Conservation (phyloP, 2,329 filamentous ascomycete species). For the Mycocentrospora acerina region DNA sequence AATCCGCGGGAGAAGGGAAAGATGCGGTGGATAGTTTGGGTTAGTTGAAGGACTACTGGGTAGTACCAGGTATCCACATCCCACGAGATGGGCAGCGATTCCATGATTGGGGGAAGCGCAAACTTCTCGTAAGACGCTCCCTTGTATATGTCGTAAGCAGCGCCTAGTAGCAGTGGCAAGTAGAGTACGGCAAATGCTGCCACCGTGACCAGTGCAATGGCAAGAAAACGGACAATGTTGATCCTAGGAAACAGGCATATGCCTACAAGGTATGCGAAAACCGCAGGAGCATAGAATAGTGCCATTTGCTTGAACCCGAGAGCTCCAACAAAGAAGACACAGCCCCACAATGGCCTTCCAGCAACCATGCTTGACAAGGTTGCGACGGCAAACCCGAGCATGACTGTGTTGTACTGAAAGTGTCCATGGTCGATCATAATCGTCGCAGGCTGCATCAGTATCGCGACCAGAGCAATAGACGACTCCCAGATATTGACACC, state of each 20-base stretch:
- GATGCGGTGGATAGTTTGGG: conserved; percentile 85
- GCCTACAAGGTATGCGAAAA: conserved; percentile 89
- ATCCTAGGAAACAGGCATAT: conserved; percentile 77
- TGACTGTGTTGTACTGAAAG: conserved; percentile 98
- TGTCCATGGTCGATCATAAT: conserved; percentile 94
- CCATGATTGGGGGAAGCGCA: conserved; percentile 63
- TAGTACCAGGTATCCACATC: conserved; percentile 70
- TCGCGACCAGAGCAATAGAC: conserved; percentile 81
- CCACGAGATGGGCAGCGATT: conserved; percentile 58
- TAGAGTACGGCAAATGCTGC: conserved; percentile 74
- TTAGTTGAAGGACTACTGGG: conserved; percentile 72
- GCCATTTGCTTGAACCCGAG: conserved; percentile 99
- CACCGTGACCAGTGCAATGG: conserved; percentile 72
- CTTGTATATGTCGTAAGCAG: conserved; percentile 66
- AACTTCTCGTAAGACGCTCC: conserved; percentile 62
- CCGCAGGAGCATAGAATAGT: conserved; percentile 89
- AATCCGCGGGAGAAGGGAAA: conserved; percentile 95
- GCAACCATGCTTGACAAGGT: conserved; percentile 87
- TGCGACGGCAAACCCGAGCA: conserved; percentile 87
- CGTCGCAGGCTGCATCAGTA: conserved; percentile 87
- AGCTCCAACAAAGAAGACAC: conserved; percentile 88
- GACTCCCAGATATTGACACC: conserved; percentile 79
- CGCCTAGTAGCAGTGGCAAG: conserved; percentile 71
- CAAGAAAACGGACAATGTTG: conserved; percentile 67
- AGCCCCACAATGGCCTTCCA: conserved; percentile 81